Conservation (phyloP, 352 stramenopile species). For the Pythium vanterpoolii region DNA sequence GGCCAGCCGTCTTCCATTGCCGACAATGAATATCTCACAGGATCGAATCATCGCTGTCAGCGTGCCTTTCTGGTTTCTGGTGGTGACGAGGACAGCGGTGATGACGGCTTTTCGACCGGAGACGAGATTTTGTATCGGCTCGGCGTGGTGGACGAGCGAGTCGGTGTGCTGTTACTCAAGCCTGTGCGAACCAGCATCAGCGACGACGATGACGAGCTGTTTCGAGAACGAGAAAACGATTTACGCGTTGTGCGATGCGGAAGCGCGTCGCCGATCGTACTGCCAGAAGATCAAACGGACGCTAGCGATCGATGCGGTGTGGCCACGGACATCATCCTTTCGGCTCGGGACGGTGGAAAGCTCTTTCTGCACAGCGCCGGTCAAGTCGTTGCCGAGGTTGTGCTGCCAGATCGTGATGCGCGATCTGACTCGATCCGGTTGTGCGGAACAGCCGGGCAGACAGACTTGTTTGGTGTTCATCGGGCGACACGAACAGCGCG, state of each 20-base stretch:
- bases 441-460: neutral
- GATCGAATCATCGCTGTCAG: neutral
- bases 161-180: constrained; percentile 20
- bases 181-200: neutral
- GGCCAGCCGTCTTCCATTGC: neutral
- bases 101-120: neutral
- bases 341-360: neutral
- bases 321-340: constrained; percentile 12
- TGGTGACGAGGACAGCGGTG: neutral
- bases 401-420: neutral
- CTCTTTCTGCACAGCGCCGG: constrained; percentile 10
- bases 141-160: constrained; percentile 7
- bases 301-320: neutral
- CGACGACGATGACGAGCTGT: neutral
- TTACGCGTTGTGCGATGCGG: constrained; percentile 12
- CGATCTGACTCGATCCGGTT: neutral
- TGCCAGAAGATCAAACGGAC: neutral
- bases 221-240: constrained; percentile 16
- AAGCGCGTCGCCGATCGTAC: constrained; percentile 4
- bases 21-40: too few relatives aligned
- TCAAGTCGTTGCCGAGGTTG: constrained; percentile 8
- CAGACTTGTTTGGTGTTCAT: neutral
- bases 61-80: constrained; percentile 8
- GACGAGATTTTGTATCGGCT: constrained; percentile 4
- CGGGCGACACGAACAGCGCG: neutral